Conservation (phyloP, 2,329 filamentous ascomycete species). For the Fusarium napiforme region DNA sequence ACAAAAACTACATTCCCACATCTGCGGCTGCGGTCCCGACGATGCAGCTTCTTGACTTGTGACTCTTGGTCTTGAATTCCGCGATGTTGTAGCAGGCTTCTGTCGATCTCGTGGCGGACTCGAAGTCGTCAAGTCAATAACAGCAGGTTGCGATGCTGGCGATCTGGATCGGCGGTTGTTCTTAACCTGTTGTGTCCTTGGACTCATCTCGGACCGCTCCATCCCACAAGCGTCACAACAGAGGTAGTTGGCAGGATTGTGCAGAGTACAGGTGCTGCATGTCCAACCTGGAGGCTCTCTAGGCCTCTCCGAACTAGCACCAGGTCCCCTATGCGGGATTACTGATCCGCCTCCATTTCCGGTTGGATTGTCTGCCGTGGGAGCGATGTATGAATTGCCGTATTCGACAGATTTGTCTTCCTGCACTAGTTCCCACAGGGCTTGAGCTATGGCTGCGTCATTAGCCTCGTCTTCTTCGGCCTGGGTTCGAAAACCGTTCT, state of each 20-base stretch:
- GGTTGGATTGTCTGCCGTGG: constrained; percentile 62
- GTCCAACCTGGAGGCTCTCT: constrained; percentile 56
- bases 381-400: constrained; percentile 63
- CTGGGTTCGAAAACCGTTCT: constrained; percentile 81
- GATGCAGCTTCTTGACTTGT: constrained; percentile 2
- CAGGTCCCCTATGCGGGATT: constrained; percentile 31
- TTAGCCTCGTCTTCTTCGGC: constrained; percentile 92
- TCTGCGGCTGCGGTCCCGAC: constrained; percentile 45
- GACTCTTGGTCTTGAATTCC: not conserved
- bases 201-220: constrained; percentile 48
- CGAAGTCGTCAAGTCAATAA: constrained; percentile 52
- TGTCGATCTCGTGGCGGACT: constrained; percentile 44
- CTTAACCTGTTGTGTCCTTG: constrained; percentile 24
- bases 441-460: constrained; percentile 85
- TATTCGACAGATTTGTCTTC: constrained; percentile 74
- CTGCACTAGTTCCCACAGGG: constrained; percentile 86
- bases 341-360: constrained; percentile 54
- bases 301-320: constrained; percentile 9
- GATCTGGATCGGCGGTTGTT: constrained; percentile 33
- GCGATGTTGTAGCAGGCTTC: constrained; percentile 1
- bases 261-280: constrained; percentile 66
- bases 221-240: constrained; percentile 68
- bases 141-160: constrained; percentile 24
- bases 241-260: constrained; percentile 62
- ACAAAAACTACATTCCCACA: constrained; percentile 66